Base-by-base conservation (phyloP, 805 yeast genomes). In the Zygotorulaspora danielsina region DNA sequence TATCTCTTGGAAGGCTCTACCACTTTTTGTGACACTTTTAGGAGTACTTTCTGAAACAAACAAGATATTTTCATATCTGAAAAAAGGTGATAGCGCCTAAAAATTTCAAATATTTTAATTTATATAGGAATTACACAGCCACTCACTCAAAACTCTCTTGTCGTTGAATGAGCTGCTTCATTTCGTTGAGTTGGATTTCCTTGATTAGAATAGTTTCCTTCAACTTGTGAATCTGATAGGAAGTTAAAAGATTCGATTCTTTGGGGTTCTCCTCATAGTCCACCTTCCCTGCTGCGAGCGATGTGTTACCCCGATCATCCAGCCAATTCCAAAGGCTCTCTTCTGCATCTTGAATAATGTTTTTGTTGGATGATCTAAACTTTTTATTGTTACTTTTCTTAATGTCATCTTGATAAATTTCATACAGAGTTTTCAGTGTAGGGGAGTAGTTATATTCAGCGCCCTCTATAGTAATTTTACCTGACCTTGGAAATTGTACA, bases 251-350 rank as follows among this genome's bases (percentile, higher is more conserved):
- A 15, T 28, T 26, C 16, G 20, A 15, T 10, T 27, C 34, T 11
- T 21, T 27, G 27, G 32, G 28, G 2, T 19, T 18, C 19, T 33
- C 16, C 12, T 31, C 20, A 5, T 22, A 27, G 5, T 22, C n/a
- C 8, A 31, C 15, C 11, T 17, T 21, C 15, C 34, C 25, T 2
- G 32, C 19, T 17, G 32, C 46, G 26, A 32, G 25, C 18, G 39
- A 34, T 16, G 38, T 35, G 25, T 53, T 51, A 8, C 65, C 62
- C 25, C 75, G 67, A 43, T 65, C 67, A 30, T 70, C 70, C 30
- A 84, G 69, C 95, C 95, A 84, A 32, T 76, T 71, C 93, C 93
- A 84, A 31, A 84, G 54, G 17, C 72, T 71, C 12, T 71, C 67
- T 59, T 84, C 88, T 43, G 78, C 74, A 39, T 69, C 66, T 43